Base-by-base conservation (phyloP, 2,329 filamentous ascomycete genomes). In the Trichoderma atroviride region DNA sequence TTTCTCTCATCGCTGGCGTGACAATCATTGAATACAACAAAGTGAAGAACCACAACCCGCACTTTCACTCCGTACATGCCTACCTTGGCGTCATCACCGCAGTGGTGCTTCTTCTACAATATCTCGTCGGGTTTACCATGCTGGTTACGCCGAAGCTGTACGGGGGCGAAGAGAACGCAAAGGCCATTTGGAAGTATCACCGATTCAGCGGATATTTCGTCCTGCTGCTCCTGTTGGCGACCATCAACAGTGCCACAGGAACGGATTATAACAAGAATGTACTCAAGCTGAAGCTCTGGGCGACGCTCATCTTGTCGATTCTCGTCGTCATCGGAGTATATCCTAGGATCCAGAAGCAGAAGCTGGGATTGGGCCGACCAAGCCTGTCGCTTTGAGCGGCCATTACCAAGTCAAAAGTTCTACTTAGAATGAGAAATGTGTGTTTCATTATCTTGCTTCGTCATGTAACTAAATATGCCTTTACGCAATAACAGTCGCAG, bases 111-210 rank as follows among this genome's bases (percentile, higher is more conserved):
- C 78, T 89, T 13, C 74, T 91, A 1, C 96, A 98, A 81, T 90
- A 92, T 56, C 61, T 91, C 0, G 87, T 97, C 35, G 95, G 96
- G 19, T 87, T 96, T 72, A 91, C 92, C 37, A 92, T 96, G 82
- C 97, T 91, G 83, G 93, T 89, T 70, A 83, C 87, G 3, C 94
- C 94, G 0, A 76, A 77, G 0, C 75, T 97, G 1, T 96, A 95
- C 75, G 94, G 94, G 5, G 89, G 92, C 68, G 89, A 91, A 72
- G 89, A 92, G 31, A 89, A 89, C 3, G 95, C 94, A 24, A 96
- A 94, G 85, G 84, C 84, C 29, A 79, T 97, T 53, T 98, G 95
- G 85, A 97, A 97, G 81, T 97, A 94, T 75, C 96, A 98, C 79
- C 88, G 95, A 35, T 81, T 87, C 66, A 86, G 85, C 27, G 96